Evolutionary conservation across 164 flowering plant species (phyloP).

Genomic region (Saururus chinensis): DNA sequence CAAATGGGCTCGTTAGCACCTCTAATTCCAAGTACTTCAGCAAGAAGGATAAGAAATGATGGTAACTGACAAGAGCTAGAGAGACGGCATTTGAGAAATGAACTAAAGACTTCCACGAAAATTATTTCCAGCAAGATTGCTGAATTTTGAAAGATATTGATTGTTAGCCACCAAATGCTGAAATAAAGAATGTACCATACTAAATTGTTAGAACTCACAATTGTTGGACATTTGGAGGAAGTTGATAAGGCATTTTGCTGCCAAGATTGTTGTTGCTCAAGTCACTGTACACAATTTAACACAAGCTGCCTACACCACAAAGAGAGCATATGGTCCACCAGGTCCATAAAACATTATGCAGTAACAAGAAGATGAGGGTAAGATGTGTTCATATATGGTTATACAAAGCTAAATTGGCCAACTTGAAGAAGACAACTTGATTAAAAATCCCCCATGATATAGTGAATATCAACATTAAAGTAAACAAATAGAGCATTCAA

Average conservation of each 20-base stretch:
- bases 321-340: constrained; percentile 66
- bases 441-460: no score
- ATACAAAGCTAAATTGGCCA: not conserved
- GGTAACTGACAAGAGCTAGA: constrained; percentile 63
- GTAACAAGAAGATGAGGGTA: not conserved
- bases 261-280: constrained; percentile 41
- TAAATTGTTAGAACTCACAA: constrained; percentile 33
- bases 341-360: constrained; percentile 79
- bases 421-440: not conserved
- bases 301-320: no score
- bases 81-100: constrained; percentile 42
- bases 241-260: constrained; percentile 48
- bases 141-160: constrained; percentile 21
- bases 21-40: no score
- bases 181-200: not conserved
- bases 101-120: constrained; percentile 54
- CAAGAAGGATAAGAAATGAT: not conserved
- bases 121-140: constrained; percentile 65
- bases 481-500: no score
- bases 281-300: not conserved
- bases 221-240: constrained; percentile 57
- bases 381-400: not conserved
- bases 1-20: no score
- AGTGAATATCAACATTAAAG: no score
- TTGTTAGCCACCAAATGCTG: not conserved